phyloP scores from a whole-genome alignment of 306 rosid genomes.

The Quercus parvula region DNA sequence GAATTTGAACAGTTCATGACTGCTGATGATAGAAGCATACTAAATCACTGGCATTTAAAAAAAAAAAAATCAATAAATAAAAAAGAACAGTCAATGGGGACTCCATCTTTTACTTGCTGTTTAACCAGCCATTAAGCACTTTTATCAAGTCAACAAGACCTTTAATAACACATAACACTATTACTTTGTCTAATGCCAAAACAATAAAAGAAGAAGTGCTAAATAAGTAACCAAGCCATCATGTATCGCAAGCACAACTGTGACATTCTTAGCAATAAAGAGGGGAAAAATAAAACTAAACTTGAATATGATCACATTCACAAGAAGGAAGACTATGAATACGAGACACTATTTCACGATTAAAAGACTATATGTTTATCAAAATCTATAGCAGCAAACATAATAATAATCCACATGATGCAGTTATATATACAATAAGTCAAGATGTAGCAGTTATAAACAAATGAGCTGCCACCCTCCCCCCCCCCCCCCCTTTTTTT shows the following conservation, averaged over 20 bases:
- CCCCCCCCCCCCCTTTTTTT: too few species aligned
- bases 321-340: background rate
- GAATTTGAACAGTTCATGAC: background rate
- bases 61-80: background rate
- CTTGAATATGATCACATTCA: background rate
- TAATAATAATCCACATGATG: background rate
- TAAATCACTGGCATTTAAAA: background rate
- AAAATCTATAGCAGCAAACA: too few species aligned
- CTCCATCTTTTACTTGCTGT: background rate
- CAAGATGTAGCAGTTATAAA: background rate
- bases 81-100: background rate
- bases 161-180: background rate
- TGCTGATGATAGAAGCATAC: background rate
- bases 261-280: background rate
- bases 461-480: background rate
- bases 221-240: background rate
- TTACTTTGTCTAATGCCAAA: background rate
- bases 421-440: background rate
- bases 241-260: background rate
- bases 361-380: too few species aligned
- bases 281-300: background rate
- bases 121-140: background rate
- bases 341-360: background rate
- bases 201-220: background rate
- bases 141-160: background rate